Evolutionary conservation across 2,329 filamentous ascomycete species (phyloP).

Genomic region (Scedosporium boydii): DNA sequence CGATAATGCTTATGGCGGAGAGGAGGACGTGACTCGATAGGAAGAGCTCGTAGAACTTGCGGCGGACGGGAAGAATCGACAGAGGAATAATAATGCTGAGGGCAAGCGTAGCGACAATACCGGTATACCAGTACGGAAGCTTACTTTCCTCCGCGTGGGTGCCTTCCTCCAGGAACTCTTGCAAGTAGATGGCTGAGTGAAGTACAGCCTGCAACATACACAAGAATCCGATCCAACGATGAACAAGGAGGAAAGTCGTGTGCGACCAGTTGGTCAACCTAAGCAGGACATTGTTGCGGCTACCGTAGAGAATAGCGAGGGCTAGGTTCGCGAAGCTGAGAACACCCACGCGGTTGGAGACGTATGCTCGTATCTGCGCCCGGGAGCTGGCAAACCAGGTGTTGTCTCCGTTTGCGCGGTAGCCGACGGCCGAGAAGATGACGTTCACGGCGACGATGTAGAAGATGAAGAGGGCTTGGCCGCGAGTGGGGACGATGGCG

Average conservation of each 20-base stretch:
- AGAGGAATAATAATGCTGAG: conserved; percentile 20
- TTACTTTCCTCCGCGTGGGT: conserved; percentile 17
- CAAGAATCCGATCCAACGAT: conserved; percentile 38
- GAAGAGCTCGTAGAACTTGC: conserved; percentile 32
- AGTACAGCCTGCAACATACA: conserved; percentile 33
- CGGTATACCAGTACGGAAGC: conserved; percentile 32
- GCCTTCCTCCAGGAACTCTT: conserved; percentile 18
- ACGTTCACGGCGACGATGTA: conserved; percentile 28
- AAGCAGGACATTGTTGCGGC: conserved; percentile 37
- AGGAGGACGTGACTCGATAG: conserved; percentile 31
- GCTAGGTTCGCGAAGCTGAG: conserved; percentile 30
- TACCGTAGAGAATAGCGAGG: conserved; percentile 31
- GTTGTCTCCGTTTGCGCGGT: conserved; percentile 17
- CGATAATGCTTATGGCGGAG: conserved; percentile 29
- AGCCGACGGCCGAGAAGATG: conserved; percentile 21
- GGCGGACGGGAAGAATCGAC: conserved; percentile 26
- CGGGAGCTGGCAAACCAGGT: conserved; percentile 15
- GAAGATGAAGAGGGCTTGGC: conserved; percentile 33
- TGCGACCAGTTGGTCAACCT: conserved; percentile 39
- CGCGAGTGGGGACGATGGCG: conserved; percentile 26
- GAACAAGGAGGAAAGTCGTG: conserved; percentile 36
- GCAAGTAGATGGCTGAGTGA: conserved; percentile 33
- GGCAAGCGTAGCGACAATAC: conserved; percentile 27
- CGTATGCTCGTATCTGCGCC: conserved; percentile 21
- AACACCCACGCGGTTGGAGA: conserved; percentile 30